Conservation (phyloP, 129 eudicot genomes). For the sunflower (Helianthus annuus) region HanXRQr2.0-SUNRISE NC_035434.2:115803373-115803872, state of each 20-base stretch:
- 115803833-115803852: too few relatives aligned
- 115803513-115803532: not conserved
- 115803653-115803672: too few relatives aligned
- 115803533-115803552: not conserved
- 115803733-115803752: too few relatives aligned
- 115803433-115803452: constrained; percentile 90
- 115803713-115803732: too few relatives aligned
- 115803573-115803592: not conserved
- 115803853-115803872: not conserved
- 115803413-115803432: constrained; percentile 92
- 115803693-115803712: too few relatives aligned
- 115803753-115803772: too few relatives aligned
- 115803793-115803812: too few relatives aligned
- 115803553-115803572: not conserved
- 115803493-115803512: not conserved
- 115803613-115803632: too few relatives aligned
- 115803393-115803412: constrained; percentile 79
- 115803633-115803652: too few relatives aligned
- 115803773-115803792: too few relatives aligned
- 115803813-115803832: too few relatives aligned
- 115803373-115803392: constrained; percentile 56
- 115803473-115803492: constrained; percentile 77
- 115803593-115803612: not conserved
- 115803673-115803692: too few relatives aligned
- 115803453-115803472: constrained; percentile 78